Evolutionary conservation across 805 yeast species (phyloP).

Genomic region (Metschnikowia anglica): DNA sequence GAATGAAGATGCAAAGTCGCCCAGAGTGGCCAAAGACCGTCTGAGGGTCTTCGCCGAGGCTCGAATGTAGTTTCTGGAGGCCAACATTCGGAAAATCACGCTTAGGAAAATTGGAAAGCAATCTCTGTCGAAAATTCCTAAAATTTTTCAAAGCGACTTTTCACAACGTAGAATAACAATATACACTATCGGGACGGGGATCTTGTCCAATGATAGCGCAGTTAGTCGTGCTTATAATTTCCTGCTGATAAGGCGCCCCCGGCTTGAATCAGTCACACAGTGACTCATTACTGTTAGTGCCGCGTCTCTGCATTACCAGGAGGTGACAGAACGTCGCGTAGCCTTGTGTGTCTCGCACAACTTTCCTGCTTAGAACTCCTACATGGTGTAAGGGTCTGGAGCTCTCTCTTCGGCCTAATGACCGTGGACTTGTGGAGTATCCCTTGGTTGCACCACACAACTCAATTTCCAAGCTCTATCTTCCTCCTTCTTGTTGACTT

Average conservation of each 20-base stretch:
- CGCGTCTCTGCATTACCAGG: slow-evolving; percentile 1
- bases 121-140: neutral
- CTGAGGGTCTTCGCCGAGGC: slow-evolving; percentile 12
- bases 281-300: slow-evolving; percentile 11
- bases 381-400: neutral
- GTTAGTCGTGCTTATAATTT: slow-evolving; percentile 14
- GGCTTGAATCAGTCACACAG: slow-evolving; percentile 2
- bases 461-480: slow-evolving; percentile 77
- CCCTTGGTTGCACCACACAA: slow-evolving; percentile 57
- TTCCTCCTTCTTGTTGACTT: slow-evolving; percentile 54
- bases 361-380: too few relatives aligned
- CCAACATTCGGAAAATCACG: slow-evolving; percentile 17
- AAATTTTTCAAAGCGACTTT: neutral
- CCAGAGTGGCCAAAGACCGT: slow-evolving; percentile 34
- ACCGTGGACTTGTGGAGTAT: slow-evolving; percentile 17
- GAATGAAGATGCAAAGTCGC: slow-evolving; percentile 24
- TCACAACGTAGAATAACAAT: neutral
- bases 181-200: slow-evolving; percentile 7
- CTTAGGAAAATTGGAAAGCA: neutral
- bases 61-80: slow-evolving; percentile 14
- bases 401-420: neutral
- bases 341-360: too few relatives aligned
- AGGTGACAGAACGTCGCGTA: too few relatives aligned
- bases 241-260: slow-evolving; percentile 18
- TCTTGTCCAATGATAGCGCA: slow-evolving; percentile 13